Evolutionary conservation across 192 early-diverging fungal genomes (phyloP).

Genomic region (Umbelopsis sp.): DNA sequence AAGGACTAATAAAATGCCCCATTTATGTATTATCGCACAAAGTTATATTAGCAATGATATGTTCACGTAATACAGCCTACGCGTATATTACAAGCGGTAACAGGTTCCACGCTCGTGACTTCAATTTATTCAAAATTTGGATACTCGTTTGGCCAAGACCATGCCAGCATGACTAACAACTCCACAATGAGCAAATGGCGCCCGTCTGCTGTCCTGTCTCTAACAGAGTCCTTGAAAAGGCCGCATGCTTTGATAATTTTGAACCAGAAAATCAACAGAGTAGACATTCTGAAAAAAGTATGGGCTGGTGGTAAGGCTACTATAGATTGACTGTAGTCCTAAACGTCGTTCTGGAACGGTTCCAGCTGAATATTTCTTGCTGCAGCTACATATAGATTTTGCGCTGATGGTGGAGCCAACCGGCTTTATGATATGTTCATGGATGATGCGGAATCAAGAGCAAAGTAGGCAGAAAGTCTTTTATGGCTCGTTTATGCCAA

Average conservation of each 20-base stretch:
- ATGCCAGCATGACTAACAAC: too few relatives aligned
- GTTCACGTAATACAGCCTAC: too few relatives aligned
- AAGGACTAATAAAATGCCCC: too few relatives aligned
- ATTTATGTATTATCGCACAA: too few relatives aligned
- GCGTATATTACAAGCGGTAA: too few relatives aligned
- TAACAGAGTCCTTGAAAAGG: background rate
- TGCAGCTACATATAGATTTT: constrained; percentile 61
- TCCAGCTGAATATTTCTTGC: background rate
- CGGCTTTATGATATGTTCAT: constrained; percentile 72
- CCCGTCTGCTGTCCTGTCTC: background rate
- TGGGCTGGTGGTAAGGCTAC: constrained; percentile 1
- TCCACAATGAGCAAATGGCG: constrained; percentile 8
- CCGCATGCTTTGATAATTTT: background rate
- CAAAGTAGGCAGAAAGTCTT: constrained; percentile 25
- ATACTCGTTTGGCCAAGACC: too few relatives aligned
- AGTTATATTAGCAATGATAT: too few relatives aligned
- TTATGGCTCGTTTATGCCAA: background rate
- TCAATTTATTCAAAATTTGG: too few relatives aligned
- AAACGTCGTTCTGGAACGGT: background rate
- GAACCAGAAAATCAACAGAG: constrained; percentile 3
- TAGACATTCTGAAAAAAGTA: constrained; percentile 10
- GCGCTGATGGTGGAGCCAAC: constrained; percentile 93
- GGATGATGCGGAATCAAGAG: constrained; percentile 26
- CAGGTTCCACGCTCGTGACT: too few relatives aligned
- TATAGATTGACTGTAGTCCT: background rate